Evolutionary conservation across 164 flowering plant species (phyloP).

Genomic region (Umbilicus rupestris): DNA sequence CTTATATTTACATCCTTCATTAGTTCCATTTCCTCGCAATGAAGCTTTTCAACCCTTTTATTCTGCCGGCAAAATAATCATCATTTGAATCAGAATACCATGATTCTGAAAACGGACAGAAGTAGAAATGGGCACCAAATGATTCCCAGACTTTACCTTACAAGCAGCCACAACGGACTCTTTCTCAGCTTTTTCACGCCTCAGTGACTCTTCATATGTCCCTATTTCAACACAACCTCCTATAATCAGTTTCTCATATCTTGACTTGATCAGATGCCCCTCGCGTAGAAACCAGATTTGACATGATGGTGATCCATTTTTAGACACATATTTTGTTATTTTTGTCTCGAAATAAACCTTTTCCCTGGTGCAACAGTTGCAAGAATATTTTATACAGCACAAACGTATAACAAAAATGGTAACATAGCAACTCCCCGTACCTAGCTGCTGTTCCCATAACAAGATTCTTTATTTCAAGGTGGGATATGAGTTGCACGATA

Average conservation of each 20-base stretch:
- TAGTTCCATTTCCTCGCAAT: background rate
- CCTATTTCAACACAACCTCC: background rate
- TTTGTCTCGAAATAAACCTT: background rate
- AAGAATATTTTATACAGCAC: background rate
- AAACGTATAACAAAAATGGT: background rate
- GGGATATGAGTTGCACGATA: conserved; percentile 26
- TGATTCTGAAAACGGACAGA: conserved; percentile 4
- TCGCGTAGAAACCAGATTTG: conserved; percentile 3
- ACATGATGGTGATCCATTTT: background rate
- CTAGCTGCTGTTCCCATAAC: conserved; percentile 41
- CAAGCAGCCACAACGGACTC: conserved; percentile 36
- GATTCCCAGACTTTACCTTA: conserved; percentile 9
- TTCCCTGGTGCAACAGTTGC: background rate
- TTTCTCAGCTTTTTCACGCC: conserved; percentile 35
- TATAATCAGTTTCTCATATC: background rate
- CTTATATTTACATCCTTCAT: background rate
- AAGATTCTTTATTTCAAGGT: conserved; percentile 23
- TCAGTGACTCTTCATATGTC: conserved; percentile 16
- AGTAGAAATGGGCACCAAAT: background rate
- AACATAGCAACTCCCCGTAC: background rate
- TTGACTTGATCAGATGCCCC: conserved; percentile 5
- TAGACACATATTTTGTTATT: background rate
- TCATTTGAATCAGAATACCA: background rate
- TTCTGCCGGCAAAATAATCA: background rate
- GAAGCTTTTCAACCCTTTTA: background rate